These are phyloP conservation scores for Fusarium hostae DNA, from an alignment of 2,329 filamentous ascomycete species.

Conservation along the genomic window DNA sequence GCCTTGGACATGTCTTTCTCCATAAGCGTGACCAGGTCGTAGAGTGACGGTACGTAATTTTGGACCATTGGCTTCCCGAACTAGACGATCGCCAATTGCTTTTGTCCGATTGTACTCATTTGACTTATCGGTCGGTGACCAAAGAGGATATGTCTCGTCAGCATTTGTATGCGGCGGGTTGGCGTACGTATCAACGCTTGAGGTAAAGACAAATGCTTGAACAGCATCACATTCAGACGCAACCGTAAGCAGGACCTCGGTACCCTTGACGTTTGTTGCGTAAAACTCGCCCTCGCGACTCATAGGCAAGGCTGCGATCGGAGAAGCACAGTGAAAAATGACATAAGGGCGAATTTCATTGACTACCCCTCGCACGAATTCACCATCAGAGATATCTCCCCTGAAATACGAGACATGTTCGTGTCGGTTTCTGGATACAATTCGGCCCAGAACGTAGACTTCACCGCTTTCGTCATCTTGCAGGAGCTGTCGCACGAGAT, in stretches of 20 bases:
- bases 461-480: constrained; percentile 31
- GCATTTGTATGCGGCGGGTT: constrained; percentile 39
- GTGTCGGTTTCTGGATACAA: constrained; percentile 39
- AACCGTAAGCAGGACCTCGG: constrained; percentile 41
- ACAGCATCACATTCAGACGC: constrained; percentile 36
- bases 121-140: constrained; percentile 33
- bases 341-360: constrained; percentile 40
- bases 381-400: constrained; percentile 42
- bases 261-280: constrained; percentile 49
- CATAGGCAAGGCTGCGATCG: constrained; percentile 39
- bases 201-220: constrained; percentile 49
- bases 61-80: constrained; percentile 44
- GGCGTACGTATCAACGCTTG: constrained; percentile 45
- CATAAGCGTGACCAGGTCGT: constrained; percentile 48
- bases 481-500: constrained; percentile 46
- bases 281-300: constrained; percentile 31
- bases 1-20: constrained; percentile 47
- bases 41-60: constrained; percentile 43
- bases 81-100: constrained; percentile 46
- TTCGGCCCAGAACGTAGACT: constrained; percentile 47
- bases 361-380: constrained; percentile 27
- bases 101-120: constrained; percentile 49
- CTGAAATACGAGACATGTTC: constrained; percentile 40
- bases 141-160: constrained; percentile 42
- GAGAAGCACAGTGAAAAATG: constrained; percentile 50